These are phyloP conservation scores for Cornus kousa DNA, from an alignment of 148 eudicot species.

Conservation along the genomic window DNA sequence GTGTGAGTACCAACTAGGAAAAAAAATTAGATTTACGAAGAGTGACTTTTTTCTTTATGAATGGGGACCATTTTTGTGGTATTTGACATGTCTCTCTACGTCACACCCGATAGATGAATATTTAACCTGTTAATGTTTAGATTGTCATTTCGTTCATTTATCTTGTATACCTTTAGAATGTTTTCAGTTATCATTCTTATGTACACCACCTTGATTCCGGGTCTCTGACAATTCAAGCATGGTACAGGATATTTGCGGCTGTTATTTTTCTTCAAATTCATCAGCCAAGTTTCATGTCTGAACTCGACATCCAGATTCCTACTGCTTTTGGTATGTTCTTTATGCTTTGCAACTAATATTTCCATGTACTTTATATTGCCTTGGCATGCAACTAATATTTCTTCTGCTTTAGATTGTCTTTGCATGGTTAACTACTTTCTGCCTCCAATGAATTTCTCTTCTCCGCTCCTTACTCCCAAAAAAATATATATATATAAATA, in stretches of 20 bases:
- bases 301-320: conserved; percentile 59
- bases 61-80: neutral
- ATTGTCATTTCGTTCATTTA: neutral
- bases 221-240: conserved; percentile 37
- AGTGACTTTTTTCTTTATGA: neutral
- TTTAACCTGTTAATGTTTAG: neutral
- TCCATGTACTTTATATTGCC: neutral
- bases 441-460: neutral
- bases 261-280: conserved; percentile 13
- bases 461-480: neutral
- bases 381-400: neutral
- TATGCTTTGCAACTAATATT: neutral
- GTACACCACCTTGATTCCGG: conserved; percentile 18
- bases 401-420: neutral
- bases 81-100: neutral
- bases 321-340: conserved; percentile 55
- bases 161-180: neutral
- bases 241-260: conserved; percentile 24
- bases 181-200: neutral
- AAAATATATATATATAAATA: too few relatives aligned
- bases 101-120: neutral
- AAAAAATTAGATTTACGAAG: neutral
- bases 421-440: neutral
- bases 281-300: conserved; percentile 62
- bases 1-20: too few relatives aligned